Conservation (phyloP, 31 red algal genomes). For the Odonthalia washingtoniensis region DNA sequence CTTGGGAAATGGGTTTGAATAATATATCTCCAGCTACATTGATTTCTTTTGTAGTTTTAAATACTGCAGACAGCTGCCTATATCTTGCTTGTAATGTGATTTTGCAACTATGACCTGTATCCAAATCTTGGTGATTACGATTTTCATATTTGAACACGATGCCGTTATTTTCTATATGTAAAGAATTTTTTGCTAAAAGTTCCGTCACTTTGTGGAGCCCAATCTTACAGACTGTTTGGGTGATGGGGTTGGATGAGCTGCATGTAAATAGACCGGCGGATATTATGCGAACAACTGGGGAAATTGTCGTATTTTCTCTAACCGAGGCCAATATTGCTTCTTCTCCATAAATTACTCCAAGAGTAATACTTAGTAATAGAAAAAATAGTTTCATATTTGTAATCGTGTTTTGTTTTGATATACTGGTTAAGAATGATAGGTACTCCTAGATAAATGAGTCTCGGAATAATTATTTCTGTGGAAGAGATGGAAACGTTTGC, state of each 20-base stretch:
- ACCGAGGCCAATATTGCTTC: too few relatives aligned
- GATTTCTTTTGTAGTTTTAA: background rate
- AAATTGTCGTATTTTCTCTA: too few relatives aligned
- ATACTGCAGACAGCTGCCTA: background rate
- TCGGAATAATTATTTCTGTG: too few relatives aligned
- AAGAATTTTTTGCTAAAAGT: background rate
- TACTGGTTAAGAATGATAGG: too few relatives aligned
- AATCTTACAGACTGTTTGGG: background rate
- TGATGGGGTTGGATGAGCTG: background rate
- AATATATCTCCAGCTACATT: background rate
- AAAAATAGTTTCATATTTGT: too few relatives aligned
- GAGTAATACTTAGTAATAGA: too few relatives aligned
- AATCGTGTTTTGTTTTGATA: too few relatives aligned
- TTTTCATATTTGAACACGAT: conserved; percentile 31
- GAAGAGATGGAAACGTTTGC: too few relatives aligned
- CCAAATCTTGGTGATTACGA: background rate
- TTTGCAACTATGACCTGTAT: conserved; percentile 42
- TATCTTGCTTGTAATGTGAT: conserved; percentile 21
- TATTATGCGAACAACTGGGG: too few relatives aligned
- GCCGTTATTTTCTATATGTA: conserved; percentile 11
- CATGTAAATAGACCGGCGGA: background rate
- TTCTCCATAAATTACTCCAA: too few relatives aligned
- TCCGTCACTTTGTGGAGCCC: background rate
- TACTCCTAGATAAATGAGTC: too few relatives aligned
- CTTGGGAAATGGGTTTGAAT: background rate